A percentile compares a stretch with the other conserved stretches of the same genome.
These are phyloP conservation scores for Globisporangium splendens DNA, from an alignment of 352 stramenopile species.

Conservation along the genomic window DNA sequence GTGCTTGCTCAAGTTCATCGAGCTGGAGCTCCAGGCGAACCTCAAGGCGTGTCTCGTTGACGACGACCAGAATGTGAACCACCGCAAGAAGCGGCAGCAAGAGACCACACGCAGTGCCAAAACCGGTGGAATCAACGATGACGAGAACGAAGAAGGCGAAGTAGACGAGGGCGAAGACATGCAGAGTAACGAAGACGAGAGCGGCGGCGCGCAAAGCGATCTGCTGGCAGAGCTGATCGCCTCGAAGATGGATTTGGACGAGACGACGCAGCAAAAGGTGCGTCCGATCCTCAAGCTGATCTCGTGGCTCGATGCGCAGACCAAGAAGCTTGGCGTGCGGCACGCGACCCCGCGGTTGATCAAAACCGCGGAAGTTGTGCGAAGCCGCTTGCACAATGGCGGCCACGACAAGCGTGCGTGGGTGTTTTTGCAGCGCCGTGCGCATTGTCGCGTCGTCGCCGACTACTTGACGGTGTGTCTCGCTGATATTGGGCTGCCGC, in stretches of 20 bases:
- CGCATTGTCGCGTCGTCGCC: constrained; percentile 64
- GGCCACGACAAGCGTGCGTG: constrained; percentile 28
- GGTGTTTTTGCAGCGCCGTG: constrained; percentile 75
- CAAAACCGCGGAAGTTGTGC: constrained; percentile 50
- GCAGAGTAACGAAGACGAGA: constrained; percentile 12
- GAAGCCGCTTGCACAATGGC: constrained; percentile 40
- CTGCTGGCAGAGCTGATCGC: constrained; percentile 18
- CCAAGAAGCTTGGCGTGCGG: constrained; percentile 25
- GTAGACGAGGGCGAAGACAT: constrained; percentile 13
- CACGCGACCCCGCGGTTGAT: constrained; percentile 51
- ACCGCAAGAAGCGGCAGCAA: constrained; percentile 28
- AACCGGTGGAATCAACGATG: neutral
- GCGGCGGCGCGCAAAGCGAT: neutral
- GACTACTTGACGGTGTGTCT: constrained; percentile 70
- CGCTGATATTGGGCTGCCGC: constrained; percentile 34
- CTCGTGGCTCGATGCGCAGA: constrained; percentile 33
- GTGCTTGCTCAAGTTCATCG: constrained; percentile 81
- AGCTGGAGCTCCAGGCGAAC: constrained; percentile 70
- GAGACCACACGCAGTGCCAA: constrained; percentile 1
- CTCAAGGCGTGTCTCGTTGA: constrained; percentile 66
- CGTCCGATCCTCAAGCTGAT: constrained; percentile 57
- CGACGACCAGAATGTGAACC: constrained; percentile 62
- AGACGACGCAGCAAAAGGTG: constrained; percentile 31
- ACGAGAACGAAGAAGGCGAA: constrained; percentile 31
- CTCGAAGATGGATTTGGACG: constrained; percentile 34